Base-by-base conservation (phyloP, 2,329 filamentous ascomycete species). In the Fusarium tupiense region DNA sequence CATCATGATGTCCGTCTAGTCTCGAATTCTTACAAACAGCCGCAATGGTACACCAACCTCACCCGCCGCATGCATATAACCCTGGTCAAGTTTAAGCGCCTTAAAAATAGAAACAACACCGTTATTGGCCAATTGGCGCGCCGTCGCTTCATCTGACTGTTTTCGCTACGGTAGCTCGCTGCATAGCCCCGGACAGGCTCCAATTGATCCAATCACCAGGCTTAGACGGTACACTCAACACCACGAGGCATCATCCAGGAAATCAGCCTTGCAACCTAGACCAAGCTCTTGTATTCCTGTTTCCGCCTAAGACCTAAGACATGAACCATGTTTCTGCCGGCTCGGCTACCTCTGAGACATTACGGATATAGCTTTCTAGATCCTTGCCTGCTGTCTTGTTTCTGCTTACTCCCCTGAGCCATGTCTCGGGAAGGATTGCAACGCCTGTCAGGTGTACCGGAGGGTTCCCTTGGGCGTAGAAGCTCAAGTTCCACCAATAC, bases 61-160 rank as follows among this genome's bases (percentile, higher is more conserved):
- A 50, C 66, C 64, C 43, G 61, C 61, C 57, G 66, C 64, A 70
- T 61, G 49, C 54, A 50, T 31, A 47, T 31, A 64, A 64, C 64
- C 57, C 58, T 53, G 52, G 66, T 54, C 61, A 24, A 40, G 41
- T 35, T 74, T 77, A 78, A 78, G 76, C 76, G 76, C 76, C 68
- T 58, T 78, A 78, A 77, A 78, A 78, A 77, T 78, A 78, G 76
- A 67, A 54, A 29, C 12, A 17, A 8, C 9, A 7, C 7, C 24
- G 3, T 49, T 3, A 76, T 77, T 78, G 69, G 76, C 26, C 50
- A 22, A 57, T 77, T 76, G 65, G 72, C 76, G 76, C 76, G 76
- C 64, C 50, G 56, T 50, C 57, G 63, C 73, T 75, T 63, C 41
- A 68, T 64, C 71, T 76, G 71, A 72, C 65, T 54, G 67, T 70